Evolutionary conservation across 2,329 filamentous ascomycete species (phyloP), one percentile per base, ranked within the genome.

Genomic region (Cladophialophora immunda): DNA sequence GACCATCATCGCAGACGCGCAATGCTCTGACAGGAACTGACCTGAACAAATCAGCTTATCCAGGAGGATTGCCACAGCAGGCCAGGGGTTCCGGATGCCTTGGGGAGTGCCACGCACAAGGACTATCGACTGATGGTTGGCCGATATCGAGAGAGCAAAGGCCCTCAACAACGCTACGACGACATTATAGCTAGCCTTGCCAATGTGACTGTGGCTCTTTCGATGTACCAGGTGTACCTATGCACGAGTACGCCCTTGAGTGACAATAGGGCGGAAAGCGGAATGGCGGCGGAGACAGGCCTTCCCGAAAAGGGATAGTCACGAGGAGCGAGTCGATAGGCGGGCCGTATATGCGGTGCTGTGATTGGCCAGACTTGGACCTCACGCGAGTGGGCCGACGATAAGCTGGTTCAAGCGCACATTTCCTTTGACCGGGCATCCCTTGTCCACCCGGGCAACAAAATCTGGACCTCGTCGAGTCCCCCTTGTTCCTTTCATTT

Each of bases 381-480:
- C 34, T 63, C 34, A 27, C 7, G 13, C 29, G 22, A 27, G 13
- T 6, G 19, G 53, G 57, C 63, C 63, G 58, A 56, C 25, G 58
- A 53, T 64, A 64, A 64, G 60, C 59, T 50, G n/a, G 55, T 53
- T 13, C 41, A 67, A 60, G 50, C 65, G 64, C 55, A 63, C 15
- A 36, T 67, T 69, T 64, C 64, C 60, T 63, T 5, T n/a, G 38
- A 30, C 34, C 19, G 15, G 45, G 19, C 32, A 30, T 32, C 52
- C 60, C 53, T 29, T 13, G 9, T 32, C 25, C 53, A 27, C 34
- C 55, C 19, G 15, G 55, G 3, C 17, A 50, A 50, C 19, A 25
- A 22, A 50, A 25, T 25, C 45, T 50, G 45, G 45, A 22, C n/a
- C n/a, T 45, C n/a, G 17, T 25, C 56, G 11, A 38, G 59, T 53